phyloP scores from a whole-genome alignment of 768 basidiomycete genomes.

The Suillus variegatus region DNA sequence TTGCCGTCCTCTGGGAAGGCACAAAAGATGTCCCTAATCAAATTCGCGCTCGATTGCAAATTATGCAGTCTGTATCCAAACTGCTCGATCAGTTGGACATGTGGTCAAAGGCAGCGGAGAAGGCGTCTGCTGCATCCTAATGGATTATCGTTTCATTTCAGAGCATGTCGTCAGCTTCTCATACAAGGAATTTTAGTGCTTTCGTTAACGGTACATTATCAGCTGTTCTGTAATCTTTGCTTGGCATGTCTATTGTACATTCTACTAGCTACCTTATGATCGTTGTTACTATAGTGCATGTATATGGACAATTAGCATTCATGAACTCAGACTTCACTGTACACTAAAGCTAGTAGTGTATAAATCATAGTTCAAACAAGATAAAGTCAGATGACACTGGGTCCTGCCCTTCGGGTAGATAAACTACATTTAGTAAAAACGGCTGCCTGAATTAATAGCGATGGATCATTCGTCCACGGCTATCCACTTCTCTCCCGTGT shows the following conservation, averaged over 20 bases:
- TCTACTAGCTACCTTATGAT: background rate
- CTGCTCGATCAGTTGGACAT: conserved; percentile 46
- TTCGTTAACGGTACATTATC: background rate
- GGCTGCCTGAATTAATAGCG: background rate
- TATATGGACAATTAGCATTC: background rate
- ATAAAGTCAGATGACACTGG: background rate
- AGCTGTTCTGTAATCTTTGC: background rate
- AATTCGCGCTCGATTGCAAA: conserved; percentile 38
- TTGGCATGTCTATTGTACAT: background rate
- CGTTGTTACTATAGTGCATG: background rate
- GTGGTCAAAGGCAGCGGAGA: conserved; percentile 44
- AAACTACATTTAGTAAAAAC: background rate
- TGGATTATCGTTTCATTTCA: background rate
- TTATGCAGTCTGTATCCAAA: conserved; percentile 38
- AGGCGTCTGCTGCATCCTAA: conserved; percentile 5
- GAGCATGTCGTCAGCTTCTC: background rate
- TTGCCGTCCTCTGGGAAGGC: conserved; percentile 63
- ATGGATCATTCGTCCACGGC: conserved; percentile 15
- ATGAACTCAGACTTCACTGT: background rate
- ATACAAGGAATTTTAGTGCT: background rate
- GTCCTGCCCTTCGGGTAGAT: background rate
- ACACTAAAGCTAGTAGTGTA: background rate
- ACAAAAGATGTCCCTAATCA: conserved; percentile 50
- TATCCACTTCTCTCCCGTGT: conserved; percentile 30
- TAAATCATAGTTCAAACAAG: background rate